A percentile compares a stretch with the other conserved stretches of the same genome.
Evolutionary conservation across 108 stramenopile genomes (phyloP).

Genomic region (Skeletonema menzelii): DNA sequence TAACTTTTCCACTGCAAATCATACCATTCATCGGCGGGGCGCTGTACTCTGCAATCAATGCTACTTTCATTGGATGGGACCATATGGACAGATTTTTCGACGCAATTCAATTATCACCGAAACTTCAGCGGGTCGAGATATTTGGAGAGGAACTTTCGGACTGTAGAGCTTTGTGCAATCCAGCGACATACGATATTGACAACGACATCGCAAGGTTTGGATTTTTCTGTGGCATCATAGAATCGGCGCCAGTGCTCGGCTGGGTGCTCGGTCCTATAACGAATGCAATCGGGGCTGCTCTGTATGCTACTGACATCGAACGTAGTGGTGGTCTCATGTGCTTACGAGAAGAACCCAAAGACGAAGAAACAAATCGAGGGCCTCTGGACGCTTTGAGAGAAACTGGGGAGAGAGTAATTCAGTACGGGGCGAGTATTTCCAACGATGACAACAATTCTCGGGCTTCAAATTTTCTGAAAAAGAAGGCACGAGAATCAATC

Average conservation of each 20-base stretch:
- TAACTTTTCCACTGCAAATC: slow-evolving; percentile 19
- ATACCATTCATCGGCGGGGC: slow-evolving; percentile 13
- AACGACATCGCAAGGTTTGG: slow-evolving; percentile 44
- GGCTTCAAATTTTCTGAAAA: neutral
- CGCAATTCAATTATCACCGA: slow-evolving; percentile 3
- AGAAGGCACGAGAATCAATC: neutral
- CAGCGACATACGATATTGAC: slow-evolving; percentile 30
- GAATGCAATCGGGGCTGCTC: slow-evolving; percentile 26
- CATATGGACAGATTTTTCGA: slow-evolving; percentile 20
- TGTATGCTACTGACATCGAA: slow-evolving; percentile 37
- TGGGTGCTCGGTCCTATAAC: slow-evolving; percentile 17
- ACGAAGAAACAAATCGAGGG: neutral
- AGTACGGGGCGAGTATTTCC: neutral
- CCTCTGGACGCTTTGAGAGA: neutral
- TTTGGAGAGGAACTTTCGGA: slow-evolving; percentile 24
- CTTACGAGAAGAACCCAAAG: slow-evolving; percentile 5
- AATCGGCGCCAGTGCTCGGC: slow-evolving; percentile 19
- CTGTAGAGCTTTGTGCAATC: slow-evolving; percentile 19
- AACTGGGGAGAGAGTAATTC: neutral
- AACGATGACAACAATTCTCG: neutral
- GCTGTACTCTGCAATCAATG: slow-evolving; percentile 40
- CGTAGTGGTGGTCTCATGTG: slow-evolving; percentile 23
- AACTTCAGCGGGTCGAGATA: slow-evolving; percentile 16
- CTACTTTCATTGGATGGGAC: slow-evolving; percentile 38
- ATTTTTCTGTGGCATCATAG: slow-evolving; percentile 34